Evolutionary conservation across 2,329 filamentous ascomycete genomes (phyloP).

Genomic region (Fusarium miscanthi): DNA sequence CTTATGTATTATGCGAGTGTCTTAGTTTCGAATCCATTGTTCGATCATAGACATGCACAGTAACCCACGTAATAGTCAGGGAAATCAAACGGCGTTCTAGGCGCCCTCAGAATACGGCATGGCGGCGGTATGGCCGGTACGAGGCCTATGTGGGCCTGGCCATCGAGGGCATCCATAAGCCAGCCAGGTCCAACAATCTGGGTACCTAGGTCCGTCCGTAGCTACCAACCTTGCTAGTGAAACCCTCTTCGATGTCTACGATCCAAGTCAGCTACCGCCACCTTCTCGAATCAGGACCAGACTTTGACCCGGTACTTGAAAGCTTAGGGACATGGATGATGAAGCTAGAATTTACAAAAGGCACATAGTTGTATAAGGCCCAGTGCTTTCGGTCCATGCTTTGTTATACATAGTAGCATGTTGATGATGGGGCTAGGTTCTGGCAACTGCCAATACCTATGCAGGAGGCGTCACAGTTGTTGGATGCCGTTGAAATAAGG

Average conservation of each 20-base stretch:
- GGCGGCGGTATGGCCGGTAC: neutral
- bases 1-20: too few species aligned
- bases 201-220: neutral
- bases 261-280: slow-evolving; percentile 18
- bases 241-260: neutral
- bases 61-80: neutral
- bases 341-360: neutral
- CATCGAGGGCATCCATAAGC: neutral
- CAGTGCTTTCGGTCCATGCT: neutral
- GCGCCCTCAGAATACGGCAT: neutral
- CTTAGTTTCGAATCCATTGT: neutral
- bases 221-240: neutral
- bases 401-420: neutral
- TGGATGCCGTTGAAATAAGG: slow-evolving; percentile 31
- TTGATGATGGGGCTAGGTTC: neutral
- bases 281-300: slow-evolving; percentile 1
- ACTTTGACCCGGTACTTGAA: neutral
- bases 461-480: neutral
- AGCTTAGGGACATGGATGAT: neutral
- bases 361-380: neutral
- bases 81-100: neutral
- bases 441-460: neutral
- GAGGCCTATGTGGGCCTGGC: neutral
- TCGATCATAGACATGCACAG: neutral
- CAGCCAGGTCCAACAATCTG: slow-evolving; percentile 3